Percentiles rank a stretch among this genome's conserved stretches.
These are phyloP conservation scores for rapeseed (Brassica napus) DNA, from an alignment of 345 rosid species.

Conservation along the genomic window DNA sequence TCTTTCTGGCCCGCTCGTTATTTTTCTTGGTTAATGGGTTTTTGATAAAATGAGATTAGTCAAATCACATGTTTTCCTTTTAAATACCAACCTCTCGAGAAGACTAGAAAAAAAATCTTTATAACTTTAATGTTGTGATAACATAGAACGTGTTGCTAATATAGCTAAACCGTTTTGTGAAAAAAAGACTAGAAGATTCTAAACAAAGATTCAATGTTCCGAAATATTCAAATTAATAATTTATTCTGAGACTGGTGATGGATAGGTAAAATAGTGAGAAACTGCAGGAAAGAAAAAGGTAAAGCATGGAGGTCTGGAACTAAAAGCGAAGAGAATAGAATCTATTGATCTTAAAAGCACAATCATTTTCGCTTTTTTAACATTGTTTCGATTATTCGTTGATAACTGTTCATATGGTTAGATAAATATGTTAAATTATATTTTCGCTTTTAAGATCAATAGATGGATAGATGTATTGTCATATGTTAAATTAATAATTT, in stretches of 20 bases:
- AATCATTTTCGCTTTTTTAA: neutral
- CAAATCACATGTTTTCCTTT: slow-evolving; percentile 6
- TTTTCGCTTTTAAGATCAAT: no score
- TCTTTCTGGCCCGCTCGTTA: neutral
- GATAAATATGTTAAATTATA: no score
- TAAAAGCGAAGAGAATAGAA: slow-evolving; percentile 7
- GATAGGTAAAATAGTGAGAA: neutral
- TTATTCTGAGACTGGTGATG: neutral
- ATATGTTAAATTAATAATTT: no score
- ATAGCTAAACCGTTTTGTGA: neutral
- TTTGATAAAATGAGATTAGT: neutral
- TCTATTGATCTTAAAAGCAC: neutral
- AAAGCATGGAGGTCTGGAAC: neutral
- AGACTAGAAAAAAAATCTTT: slow-evolving; percentile 2
- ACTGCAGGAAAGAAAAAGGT: neutral
- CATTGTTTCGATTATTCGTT: neutral
- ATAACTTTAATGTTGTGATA: neutral
- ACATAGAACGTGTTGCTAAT: neutral
- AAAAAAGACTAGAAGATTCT: neutral
- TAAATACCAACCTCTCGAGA: slow-evolving; percentile 8
- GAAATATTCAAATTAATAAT: neutral
- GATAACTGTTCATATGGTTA: neutral
- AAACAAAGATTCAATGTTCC: neutral
- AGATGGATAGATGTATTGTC: no score
- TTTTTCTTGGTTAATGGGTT: neutral